These are phyloP conservation scores for Mucor lusitanicus DNA, from an alignment of 371 early-diverging fungal species.

Conservation along the genomic window DNA sequence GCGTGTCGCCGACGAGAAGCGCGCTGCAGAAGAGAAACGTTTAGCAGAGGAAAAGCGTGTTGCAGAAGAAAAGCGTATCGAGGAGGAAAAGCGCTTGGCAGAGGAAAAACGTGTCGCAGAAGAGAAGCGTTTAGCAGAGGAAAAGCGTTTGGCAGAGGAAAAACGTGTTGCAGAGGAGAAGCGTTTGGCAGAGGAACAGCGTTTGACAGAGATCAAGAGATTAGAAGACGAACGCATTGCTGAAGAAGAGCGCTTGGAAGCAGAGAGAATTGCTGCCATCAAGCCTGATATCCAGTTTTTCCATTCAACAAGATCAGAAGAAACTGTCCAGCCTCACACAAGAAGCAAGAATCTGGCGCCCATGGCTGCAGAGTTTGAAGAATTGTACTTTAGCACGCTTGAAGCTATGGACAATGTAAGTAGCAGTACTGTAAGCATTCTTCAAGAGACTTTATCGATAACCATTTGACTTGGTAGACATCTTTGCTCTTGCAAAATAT, in stretches of 20 bases:
- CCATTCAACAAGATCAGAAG: background rate
- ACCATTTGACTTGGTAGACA: background rate
- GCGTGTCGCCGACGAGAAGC: background rate
- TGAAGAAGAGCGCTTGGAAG: background rate
- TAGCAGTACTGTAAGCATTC: too few relatives aligned
- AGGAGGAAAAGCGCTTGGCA: background rate
- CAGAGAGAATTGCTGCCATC: slow-evolving; percentile 6
- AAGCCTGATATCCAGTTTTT: background rate
- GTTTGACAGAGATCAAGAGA: slow-evolving; percentile 7
- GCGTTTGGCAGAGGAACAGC: slow-evolving; percentile 1
- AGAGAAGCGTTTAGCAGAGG: background rate
- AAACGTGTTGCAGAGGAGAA: background rate
- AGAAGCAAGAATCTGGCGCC: background rate
- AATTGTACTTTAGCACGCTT: slow-evolving; percentile 17
- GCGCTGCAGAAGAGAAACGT: background rate
- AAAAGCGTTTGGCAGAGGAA: background rate
- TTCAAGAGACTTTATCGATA: background rate
- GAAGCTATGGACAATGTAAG: slow-evolving; percentile 12
- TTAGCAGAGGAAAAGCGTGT: background rate
- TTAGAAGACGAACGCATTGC: background rate
- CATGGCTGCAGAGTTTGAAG: slow-evolving; percentile 17
- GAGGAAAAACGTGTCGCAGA: background rate
- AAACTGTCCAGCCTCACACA: background rate
- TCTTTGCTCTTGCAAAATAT: background rate
- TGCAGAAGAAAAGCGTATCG: background rate